These are phyloP conservation scores for Plantago lanceolata DNA, from an alignment of 305 asterid species.

Conservation along the genomic window DNA sequence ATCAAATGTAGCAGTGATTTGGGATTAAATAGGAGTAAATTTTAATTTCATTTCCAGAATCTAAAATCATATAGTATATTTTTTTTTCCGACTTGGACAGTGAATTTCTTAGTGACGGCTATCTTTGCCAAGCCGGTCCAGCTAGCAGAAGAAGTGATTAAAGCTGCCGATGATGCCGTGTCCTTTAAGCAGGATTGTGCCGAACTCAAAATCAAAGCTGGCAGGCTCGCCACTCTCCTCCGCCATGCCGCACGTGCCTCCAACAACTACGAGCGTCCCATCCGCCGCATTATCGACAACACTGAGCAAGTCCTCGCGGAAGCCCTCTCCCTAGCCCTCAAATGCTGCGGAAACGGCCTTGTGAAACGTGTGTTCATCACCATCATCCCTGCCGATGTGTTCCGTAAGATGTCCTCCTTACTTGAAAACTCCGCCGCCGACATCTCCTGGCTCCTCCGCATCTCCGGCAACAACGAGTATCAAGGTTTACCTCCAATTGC, in stretches of 20 bases:
- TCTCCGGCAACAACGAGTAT: conserved; percentile 59
- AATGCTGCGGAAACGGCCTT: conserved; percentile 72
- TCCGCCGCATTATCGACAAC: conserved; percentile 51
- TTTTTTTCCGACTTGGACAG: too few species aligned
- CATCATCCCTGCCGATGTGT: conserved; percentile 60
- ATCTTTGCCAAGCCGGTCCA: conserved; percentile 58
- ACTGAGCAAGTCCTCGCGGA: conserved; percentile 62
- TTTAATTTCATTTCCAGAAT: too few species aligned
- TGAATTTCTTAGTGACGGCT: conserved; percentile 34
- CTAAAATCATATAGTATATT: too few species aligned
- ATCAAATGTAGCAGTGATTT: too few species aligned
- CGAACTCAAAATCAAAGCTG: conserved; percentile 45
- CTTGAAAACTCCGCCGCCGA: conserved; percentile 75
- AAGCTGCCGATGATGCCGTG: conserved; percentile 49
- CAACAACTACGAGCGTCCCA: conserved; percentile 50
- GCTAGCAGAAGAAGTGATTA: conserved; percentile 41
- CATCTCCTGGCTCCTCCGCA: conserved; percentile 81
- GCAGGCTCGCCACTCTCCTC: conserved; percentile 47
- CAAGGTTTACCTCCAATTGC: conserved; percentile 83
- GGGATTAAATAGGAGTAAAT: too few species aligned
- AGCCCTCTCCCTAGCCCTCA: conserved; percentile 46
- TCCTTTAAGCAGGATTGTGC: conserved; percentile 47
- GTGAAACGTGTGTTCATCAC: conserved; percentile 70
- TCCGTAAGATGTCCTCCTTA: conserved; percentile 56
- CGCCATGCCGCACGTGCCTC: conserved; percentile 55